These are phyloP conservation scores for Plasmopara halstedii DNA, from an alignment of 352 stramenopile genomes.

Conservation along the genomic window DNA sequence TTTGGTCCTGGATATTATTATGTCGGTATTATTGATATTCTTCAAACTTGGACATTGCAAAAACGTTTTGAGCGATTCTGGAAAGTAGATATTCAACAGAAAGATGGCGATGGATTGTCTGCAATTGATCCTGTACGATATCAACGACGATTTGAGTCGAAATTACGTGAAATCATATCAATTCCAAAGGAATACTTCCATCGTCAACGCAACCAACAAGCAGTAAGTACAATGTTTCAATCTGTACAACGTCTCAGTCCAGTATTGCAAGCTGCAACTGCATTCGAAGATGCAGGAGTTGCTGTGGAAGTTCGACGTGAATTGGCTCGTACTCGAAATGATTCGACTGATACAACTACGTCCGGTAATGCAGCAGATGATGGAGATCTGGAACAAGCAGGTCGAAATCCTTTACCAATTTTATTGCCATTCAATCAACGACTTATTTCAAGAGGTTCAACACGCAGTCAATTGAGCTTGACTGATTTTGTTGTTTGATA, in stretches of 20 bases:
- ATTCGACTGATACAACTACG: conserved; percentile 28
- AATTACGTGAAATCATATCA: conserved; percentile 73
- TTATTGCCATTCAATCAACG: conserved; percentile 46
- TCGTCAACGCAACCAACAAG: conserved; percentile 10
- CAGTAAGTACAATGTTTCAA: conserved; percentile 16
- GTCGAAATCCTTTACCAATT: conserved; percentile 45
- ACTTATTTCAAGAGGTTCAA: conserved; percentile 23
- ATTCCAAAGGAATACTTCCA: conserved; percentile 55
- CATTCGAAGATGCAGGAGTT: conserved; percentile 20
- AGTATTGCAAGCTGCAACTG: conserved; percentile 24
- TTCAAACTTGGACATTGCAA: conserved; percentile 83
- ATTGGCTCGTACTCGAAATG: conserved; percentile 11
- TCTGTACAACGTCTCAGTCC: conserved; percentile 30
- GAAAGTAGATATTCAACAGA: conserved; percentile 68
- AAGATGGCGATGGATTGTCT: conserved; percentile 68
- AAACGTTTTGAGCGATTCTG: conserved; percentile 79
- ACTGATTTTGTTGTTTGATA: conserved; percentile 19
- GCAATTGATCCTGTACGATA: conserved; percentile 75
- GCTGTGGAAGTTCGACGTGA: conserved; percentile 15
- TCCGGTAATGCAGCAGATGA: conserved; percentile 16
- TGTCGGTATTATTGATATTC: conserved; percentile 86
- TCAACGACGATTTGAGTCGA: conserved; percentile 74
- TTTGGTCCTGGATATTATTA: conserved; percentile 85
- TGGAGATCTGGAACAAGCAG: conserved; percentile 39
- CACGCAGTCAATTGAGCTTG: conserved; percentile 27